Evolutionary conservation across 2,329 filamentous ascomycete species (phyloP).

Genomic region (Capronia epimyces): DNA sequence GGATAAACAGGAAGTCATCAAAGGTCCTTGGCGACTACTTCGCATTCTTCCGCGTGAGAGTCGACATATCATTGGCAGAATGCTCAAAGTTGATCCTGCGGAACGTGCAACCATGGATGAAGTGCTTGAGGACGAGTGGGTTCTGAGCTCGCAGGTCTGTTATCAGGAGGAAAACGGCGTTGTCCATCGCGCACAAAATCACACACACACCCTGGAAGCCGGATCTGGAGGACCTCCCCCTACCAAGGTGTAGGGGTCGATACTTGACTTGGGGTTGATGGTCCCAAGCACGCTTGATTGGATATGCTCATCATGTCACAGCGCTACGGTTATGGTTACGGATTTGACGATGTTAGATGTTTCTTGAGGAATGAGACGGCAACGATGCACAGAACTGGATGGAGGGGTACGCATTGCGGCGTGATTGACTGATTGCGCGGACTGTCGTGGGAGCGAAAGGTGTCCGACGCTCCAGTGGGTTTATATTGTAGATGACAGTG

Average conservation of each 20-base stretch:
- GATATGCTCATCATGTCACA: slow-evolving; percentile 4
- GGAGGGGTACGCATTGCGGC: not conserved
- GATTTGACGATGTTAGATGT: not conserved
- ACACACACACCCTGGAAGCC: slow-evolving; percentile 80
- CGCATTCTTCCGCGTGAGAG: slow-evolving; percentile 83
- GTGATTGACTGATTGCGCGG: not conserved
- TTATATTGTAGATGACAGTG: slow-evolving; percentile 20
- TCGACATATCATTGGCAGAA: slow-evolving; percentile 79
- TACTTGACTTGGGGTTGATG: slow-evolving; percentile 1
- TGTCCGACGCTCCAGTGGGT: slow-evolving; percentile 4
- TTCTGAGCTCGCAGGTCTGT: slow-evolving; percentile 78
- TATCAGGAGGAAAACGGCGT: slow-evolving; percentile 68
- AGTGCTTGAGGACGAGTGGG: slow-evolving; percentile 82
- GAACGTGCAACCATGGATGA: slow-evolving; percentile 79
- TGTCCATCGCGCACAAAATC: slow-evolving; percentile 67
- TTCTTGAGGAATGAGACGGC: not conserved
- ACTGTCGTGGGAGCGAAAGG: slow-evolving; percentile 13
- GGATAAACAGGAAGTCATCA: slow-evolving; percentile 71
- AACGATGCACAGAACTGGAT: not conserved
- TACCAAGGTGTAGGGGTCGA: slow-evolving; percentile 22
- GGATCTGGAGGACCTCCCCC: slow-evolving; percentile 32
- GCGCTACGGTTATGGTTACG: not conserved
- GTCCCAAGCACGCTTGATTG: not conserved
- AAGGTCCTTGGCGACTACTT: slow-evolving; percentile 85
- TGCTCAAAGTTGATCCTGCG: slow-evolving; percentile 84